A percentile compares a stretch with the other conserved stretches of the same genome.
Conservation (phyloP, 1,284 basidiomycete species). For the Apiotrichum veenhuisii region DNA sequence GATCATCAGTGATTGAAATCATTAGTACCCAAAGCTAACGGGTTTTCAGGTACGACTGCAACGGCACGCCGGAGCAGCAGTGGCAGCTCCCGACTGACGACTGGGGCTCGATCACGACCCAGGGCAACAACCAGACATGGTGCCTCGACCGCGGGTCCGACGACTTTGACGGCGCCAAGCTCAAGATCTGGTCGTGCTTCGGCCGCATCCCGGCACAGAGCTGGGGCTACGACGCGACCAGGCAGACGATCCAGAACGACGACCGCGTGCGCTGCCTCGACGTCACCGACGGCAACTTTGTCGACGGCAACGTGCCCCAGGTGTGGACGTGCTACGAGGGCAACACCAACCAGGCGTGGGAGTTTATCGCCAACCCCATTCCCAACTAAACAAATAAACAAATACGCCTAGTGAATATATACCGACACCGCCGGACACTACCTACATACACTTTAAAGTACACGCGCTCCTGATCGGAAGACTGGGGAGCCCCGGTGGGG, state of each 20-base stretch:
- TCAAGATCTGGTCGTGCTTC: neutral
- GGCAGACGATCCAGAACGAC: neutral
- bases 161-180: neutral
- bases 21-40: too few relatives aligned
- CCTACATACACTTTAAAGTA: too few relatives aligned
- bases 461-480: too few relatives aligned
- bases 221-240: neutral
- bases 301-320: constrained; percentile 17
- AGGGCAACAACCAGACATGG: neutral
- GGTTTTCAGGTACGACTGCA: too few relatives aligned
- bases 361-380: neutral
- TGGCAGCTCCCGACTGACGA: neutral
- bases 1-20: too few relatives aligned
- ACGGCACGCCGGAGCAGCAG: too few relatives aligned
- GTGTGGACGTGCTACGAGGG: constrained; percentile 22
- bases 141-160: neutral
- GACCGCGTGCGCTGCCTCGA: constrained; percentile 18
- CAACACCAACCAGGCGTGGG: constrained; percentile 25
- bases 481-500: too few relatives aligned
- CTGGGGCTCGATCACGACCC: neutral
- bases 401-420: too few relatives aligned
- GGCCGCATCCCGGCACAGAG: neutral
- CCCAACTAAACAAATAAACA: too few relatives aligned
- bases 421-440: too few relatives aligned
- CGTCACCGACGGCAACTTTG: constrained; percentile 20